Percentiles rank a stretch among this genome's conserved stretches.
phyloP scores from a whole-genome alignment of 1,139 yeast genomes.

The Saccharomyces hybrid region DNA sequence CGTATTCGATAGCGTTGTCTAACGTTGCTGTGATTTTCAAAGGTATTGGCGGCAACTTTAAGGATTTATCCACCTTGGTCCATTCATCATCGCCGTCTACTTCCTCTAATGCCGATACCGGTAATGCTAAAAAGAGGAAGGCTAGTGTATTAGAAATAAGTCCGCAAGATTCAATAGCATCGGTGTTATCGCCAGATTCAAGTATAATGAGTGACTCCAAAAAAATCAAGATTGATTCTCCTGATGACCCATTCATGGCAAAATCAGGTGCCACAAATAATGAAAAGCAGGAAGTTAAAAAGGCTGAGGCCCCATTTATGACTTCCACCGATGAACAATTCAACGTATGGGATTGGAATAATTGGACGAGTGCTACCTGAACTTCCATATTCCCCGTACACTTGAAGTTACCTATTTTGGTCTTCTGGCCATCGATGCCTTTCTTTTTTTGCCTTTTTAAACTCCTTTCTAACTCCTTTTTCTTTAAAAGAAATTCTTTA shows the following conservation, averaged over 20 bases:
- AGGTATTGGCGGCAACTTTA: slow-evolving; percentile 15
- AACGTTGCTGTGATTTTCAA: slow-evolving; percentile 12
- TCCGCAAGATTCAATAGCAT: slow-evolving; percentile 23
- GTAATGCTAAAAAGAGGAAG: slow-evolving; percentile 23
- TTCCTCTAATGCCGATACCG: not conserved
- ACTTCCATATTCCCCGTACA: not conserved
- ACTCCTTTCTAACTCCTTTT: not conserved
- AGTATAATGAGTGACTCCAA: slow-evolving; percentile 28
- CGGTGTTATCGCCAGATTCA: slow-evolving; percentile 15
- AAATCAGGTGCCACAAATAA: slow-evolving; percentile 6
- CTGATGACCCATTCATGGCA: slow-evolving; percentile 27
- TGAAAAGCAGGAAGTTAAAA: not conserved
- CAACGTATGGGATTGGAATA: slow-evolving; percentile 31
- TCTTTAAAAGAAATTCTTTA: not conserved
- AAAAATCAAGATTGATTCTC: slow-evolving; percentile 29
- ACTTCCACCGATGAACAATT: slow-evolving; percentile 32
- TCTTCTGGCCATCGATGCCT: not conserved
- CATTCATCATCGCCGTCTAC: slow-evolving; percentile 5
- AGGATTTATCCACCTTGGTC: slow-evolving; percentile 7
- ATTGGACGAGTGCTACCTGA: slow-evolving; percentile 16
- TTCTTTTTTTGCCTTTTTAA: not conserved
- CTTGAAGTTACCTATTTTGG: not conserved
- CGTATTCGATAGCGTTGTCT: not conserved
- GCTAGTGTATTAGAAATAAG: slow-evolving; percentile 24
- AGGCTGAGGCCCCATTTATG: slow-evolving; percentile 11